Conservation (phyloP, 2,329 filamentous ascomycete species). For the Tothia fuscella region DNA sequence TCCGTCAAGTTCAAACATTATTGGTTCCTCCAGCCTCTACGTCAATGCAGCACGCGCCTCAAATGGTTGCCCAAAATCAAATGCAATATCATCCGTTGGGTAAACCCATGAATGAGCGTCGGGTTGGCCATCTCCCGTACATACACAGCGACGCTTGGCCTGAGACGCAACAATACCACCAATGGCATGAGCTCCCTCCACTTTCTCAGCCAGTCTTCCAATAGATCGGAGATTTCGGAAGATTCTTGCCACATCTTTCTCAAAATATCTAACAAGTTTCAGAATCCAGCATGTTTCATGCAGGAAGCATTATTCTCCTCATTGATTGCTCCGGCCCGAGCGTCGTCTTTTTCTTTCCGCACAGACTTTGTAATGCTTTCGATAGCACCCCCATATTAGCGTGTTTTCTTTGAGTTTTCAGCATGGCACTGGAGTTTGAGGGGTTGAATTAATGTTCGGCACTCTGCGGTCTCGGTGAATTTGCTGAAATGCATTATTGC, state of each 20-base stretch:
- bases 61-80: slow-evolving; percentile 32
- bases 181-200: slow-evolving; percentile 17
- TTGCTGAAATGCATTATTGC: too few relatives aligned
- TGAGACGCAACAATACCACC: slow-evolving; percentile 26
- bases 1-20: slow-evolving; percentile 81
- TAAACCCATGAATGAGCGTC: slow-evolving; percentile 32
- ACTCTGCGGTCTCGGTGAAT: too few relatives aligned
- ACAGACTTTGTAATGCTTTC: too few relatives aligned
- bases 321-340: too few relatives aligned
- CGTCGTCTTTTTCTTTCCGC: too few relatives aligned
- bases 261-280: too few relatives aligned
- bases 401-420: background rate
- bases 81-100: slow-evolving; percentile 41
- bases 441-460: too few relatives aligned
- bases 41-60: slow-evolving; percentile 50
- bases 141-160: slow-evolving; percentile 28
- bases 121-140: slow-evolving; percentile 30
- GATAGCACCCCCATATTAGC: background rate
- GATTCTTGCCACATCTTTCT: background rate
- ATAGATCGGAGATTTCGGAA: background rate
- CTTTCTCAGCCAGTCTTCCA: slow-evolving; percentile 5
- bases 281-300: too few relatives aligned
- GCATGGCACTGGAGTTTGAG: background rate
- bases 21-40: slow-evolving; percentile 62
- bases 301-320: too few relatives aligned